Evolutionary conservation across 345 rosid genomes (phyloP).

Genomic region (Sonneratia caseolaris): DNA sequence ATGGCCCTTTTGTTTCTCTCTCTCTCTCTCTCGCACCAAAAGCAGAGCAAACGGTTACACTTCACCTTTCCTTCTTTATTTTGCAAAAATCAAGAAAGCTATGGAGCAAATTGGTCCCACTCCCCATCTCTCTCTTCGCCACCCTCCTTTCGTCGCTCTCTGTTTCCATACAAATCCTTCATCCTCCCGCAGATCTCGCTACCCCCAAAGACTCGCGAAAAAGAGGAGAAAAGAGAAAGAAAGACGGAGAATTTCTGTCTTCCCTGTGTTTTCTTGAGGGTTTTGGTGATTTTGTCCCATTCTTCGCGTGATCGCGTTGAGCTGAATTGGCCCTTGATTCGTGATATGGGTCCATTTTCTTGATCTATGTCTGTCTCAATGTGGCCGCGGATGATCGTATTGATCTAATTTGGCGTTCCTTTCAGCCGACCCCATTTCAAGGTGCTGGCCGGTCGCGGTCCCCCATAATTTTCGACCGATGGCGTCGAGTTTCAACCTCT

Average conservation of each 20-base stretch:
- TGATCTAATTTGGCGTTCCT: not conserved
- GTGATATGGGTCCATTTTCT: not conserved
- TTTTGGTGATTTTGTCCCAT: not conserved
- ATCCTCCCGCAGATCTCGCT: slow-evolving; percentile 13
- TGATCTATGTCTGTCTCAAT: not conserved
- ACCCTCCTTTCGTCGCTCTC: not conserved
- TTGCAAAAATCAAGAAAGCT: slow-evolving; percentile 7
- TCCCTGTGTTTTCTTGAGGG: not conserved
- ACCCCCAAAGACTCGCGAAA: not conserved
- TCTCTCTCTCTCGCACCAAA: not conserved
- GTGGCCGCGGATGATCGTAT: not conserved
- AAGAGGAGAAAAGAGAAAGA: not conserved
- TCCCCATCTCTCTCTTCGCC: not conserved
- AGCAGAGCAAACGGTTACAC: slow-evolving; percentile 13
- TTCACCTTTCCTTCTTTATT: slow-evolving; percentile 10
- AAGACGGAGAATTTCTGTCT: not conserved
- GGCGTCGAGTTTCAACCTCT: not conserved
- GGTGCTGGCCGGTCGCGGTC: not conserved
- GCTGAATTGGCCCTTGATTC: not conserved
- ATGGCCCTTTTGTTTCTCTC: slow-evolving; percentile 21
- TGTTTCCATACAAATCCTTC: not conserved
- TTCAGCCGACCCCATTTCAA: not conserved
- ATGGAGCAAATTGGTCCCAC: slow-evolving; percentile 2
- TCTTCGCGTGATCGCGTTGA: not conserved
- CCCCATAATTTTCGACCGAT: not conserved